Percentiles rank a stretch among this genome's conserved stretches.
phyloP scores from a whole-genome alignment of 306 rosid species.

The Herpetospermum pedunculosum region DNA sequence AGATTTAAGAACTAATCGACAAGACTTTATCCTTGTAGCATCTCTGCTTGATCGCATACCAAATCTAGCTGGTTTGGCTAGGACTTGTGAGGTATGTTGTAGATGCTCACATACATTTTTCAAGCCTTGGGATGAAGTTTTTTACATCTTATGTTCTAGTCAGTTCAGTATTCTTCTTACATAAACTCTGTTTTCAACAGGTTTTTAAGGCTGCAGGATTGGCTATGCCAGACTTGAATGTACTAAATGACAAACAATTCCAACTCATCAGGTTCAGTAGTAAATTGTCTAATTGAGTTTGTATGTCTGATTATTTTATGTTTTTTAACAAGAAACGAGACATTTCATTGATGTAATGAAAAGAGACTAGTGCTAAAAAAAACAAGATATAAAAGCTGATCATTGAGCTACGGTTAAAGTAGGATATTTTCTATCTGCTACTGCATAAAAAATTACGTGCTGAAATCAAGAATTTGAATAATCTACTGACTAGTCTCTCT shows the following conservation, averaged over 20 bases:
- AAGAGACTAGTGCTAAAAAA: too few relatives aligned
- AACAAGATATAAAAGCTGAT: too few relatives aligned
- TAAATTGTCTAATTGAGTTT: conserved; percentile 6
- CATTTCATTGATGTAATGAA: too few relatives aligned
- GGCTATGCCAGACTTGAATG: conserved; percentile 51
- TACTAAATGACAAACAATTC: conserved; percentile 77
- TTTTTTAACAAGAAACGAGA: too few relatives aligned
- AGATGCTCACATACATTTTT: background rate
- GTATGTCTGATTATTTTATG: too few relatives aligned
- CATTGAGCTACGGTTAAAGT: background rate
- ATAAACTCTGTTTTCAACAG: conserved; percentile 29
- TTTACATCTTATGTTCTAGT: background rate
- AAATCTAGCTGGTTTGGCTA: conserved; percentile 90
- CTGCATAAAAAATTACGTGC: background rate
- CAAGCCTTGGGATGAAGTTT: background rate
- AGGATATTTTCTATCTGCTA: background rate
- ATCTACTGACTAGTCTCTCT: background rate
- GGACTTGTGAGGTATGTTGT: conserved; percentile 77
- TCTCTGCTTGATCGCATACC: conserved; percentile 95
- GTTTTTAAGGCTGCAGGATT: conserved; percentile 72
- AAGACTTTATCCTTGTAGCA: conserved; percentile 60
- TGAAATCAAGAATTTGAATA: background rate
- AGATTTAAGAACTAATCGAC: conserved; percentile 45
- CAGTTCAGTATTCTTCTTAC: background rate
- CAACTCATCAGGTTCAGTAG: conserved; percentile 73